Evolutionary conservation across 306 rosid species (phyloP).

Genomic region (Malus asiatica): DNA sequence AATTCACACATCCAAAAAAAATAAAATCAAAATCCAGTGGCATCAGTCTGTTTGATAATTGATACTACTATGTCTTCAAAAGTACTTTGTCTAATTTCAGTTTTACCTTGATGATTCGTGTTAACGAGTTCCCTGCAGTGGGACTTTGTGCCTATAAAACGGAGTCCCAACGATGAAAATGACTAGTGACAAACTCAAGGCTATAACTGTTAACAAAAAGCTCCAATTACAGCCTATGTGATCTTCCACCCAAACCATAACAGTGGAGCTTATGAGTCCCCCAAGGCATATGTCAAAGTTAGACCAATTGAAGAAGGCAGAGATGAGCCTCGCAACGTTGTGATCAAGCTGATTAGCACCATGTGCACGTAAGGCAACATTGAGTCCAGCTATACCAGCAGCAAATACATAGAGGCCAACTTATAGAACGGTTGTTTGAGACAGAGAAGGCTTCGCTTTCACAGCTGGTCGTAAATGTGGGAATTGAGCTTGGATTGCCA

Average conservation of each 20-base stretch:
- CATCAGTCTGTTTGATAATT: background rate
- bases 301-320: slow-evolving; percentile 42
- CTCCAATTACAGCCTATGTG: slow-evolving; percentile 27
- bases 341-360: slow-evolving; percentile 40
- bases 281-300: slow-evolving; percentile 24
- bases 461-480: background rate
- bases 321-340: slow-evolving; percentile 15
- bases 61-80: no score
- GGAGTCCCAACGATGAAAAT: slow-evolving; percentile 17
- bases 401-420: slow-evolving; percentile 26
- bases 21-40: background rate
- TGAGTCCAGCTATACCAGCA: slow-evolving; percentile 26
- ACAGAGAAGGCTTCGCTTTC: background rate
- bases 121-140: slow-evolving; percentile 21
- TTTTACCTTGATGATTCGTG: slow-evolving; percentile 25
- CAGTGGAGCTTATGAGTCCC: slow-evolving; percentile 18
- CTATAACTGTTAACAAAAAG: slow-evolving; percentile 10
- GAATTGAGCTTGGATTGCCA: slow-evolving; percentile 27
- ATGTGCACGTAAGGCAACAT: slow-evolving; percentile 31
- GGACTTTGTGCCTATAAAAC: slow-evolving; percentile 25
- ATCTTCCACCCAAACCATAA: slow-evolving; percentile 35
- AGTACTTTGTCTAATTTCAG: no score
- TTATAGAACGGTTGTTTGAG: slow-evolving; percentile 17
- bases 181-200: slow-evolving; percentile 7
- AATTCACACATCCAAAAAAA: background rate